Evolutionary conservation across 2,329 filamentous ascomycete species (phyloP).

Genomic region (Penicillium sp.): DNA sequence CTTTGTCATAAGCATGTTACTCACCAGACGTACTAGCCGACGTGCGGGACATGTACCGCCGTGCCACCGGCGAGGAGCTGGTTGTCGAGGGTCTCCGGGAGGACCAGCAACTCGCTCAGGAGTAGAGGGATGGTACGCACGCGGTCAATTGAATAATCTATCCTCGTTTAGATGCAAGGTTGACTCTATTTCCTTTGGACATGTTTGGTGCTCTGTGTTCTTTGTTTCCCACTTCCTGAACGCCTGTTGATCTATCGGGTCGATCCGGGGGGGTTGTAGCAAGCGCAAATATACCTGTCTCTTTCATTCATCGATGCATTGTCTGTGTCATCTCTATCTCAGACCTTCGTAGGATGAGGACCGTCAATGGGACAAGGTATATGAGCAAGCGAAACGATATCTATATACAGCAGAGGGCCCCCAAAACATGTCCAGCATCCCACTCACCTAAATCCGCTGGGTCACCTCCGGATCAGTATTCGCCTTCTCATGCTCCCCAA

Average conservation of each 20-base stretch:
- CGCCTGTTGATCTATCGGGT: conserved; percentile 7
- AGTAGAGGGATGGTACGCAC: conserved; percentile 27
- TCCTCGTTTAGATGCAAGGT: conserved; percentile 29
- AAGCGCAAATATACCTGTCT: conserved; percentile 20
- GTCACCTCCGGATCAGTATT: conserved; percentile 53
- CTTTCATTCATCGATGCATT: conserved; percentile 6
- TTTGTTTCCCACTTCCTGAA: conserved; percentile 9
- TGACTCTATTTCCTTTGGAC: conserved; percentile 31
- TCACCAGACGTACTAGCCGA: conserved; percentile 60
- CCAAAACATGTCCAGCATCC: not conserved
- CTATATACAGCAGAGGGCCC: not conserved
- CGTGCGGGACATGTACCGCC: conserved; percentile 86
- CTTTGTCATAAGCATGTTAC: not conserved
- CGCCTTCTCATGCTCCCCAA: conserved; percentile 64
- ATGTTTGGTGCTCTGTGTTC: conserved; percentile 22
- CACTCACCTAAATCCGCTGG: conserved; percentile 24
- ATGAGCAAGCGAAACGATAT: too few relatives aligned
- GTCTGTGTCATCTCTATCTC: too few relatives aligned
- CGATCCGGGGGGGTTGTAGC: conserved; percentile 13
- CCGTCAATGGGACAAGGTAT: too few relatives aligned
- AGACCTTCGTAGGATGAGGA: too few relatives aligned
- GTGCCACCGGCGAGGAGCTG: conserved; percentile 78
- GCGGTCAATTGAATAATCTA: conserved; percentile 25
- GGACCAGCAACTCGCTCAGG: conserved; percentile 49
- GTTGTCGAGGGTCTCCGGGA: conserved; percentile 84